Evolutionary conservation across 2,329 filamentous ascomycete species (phyloP), one percentile per base, ranked within the genome.

Genomic region (Hypoxylon sp.): DNA sequence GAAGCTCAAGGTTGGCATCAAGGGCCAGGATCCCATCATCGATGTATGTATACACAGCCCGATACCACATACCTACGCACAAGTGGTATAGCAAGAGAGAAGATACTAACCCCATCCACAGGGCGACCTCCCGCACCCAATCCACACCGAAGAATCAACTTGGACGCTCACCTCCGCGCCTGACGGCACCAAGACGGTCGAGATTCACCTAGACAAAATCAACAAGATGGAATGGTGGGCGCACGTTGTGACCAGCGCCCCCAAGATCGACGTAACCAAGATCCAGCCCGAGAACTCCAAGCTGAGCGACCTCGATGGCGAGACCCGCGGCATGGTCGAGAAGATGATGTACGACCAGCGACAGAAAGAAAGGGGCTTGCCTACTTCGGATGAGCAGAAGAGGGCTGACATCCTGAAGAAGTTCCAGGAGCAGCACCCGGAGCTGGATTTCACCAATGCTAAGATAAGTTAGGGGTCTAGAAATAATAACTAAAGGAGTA

Each of bases 341-440:
- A 99, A 99, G 89, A 99, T 99, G 96, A 99, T 99, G 96, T 99
- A 88, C 76, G 96, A 99, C 83, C 96, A 99, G 86, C 87, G 92
- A 73, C 94, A 98, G 84, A 99, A 99, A 89, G 94, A 98, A 84
- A 84, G 87, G 80, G 96, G 96, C 3, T 87, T 91, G 80, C 93
- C 94, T 50, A 94, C 91, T 11, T 97, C 93, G 72, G 96, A 98
- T 73, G 96, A 99, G 84, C 90, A 97, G 86, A 93, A 94, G 86
- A 98, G 98, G 87, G 82, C 90, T 78, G 95, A 99, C 61, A 91
- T 99, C 75, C 82, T 99, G 78, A 92, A 93, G 82, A 93, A 97
- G 84, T 98, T 99, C 82, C 91, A 98, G 87, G 85, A 84, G 55
- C 89, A 97, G 80, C 88, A 90, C 73, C 88, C 89, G 0, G 89